phyloP scores from a whole-genome alignment of 495 filamentous ascomycete species.

The Cladorrhinum samala region DNA sequence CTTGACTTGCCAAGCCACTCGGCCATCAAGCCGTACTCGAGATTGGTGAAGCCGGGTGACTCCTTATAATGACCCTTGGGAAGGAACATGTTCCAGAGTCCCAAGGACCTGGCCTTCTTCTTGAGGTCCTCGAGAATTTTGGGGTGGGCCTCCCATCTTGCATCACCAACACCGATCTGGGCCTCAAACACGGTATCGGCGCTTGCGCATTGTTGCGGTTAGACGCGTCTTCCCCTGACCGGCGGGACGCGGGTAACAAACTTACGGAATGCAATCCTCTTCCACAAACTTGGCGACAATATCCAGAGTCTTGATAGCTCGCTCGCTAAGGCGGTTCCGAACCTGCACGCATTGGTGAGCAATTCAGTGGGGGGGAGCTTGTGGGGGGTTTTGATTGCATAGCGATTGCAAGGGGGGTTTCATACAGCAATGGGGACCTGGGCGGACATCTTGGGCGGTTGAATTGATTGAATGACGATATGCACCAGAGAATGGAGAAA shows the following conservation, averaged over 20 bases:
- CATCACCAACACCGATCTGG: conserved; percentile 67
- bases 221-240: conserved; percentile 5
- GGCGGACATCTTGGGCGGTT: conserved; percentile 49
- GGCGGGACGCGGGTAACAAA: conserved; percentile 1
- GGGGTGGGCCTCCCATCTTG: conserved; percentile 73
- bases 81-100: conserved; percentile 97
- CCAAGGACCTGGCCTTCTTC: conserved; percentile 71
- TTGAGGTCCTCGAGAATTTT: conserved; percentile 83
- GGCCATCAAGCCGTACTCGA: conserved; percentile 92
- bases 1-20: conserved; percentile 79
- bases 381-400: not conserved
- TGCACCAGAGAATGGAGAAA: not conserved
- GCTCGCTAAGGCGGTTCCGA: conserved; percentile 63
- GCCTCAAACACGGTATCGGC: conserved; percentile 72
- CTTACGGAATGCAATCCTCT: conserved; percentile 82
- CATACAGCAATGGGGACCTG: conserved; percentile 63
- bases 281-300: conserved; percentile 94
- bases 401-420: conserved; percentile 4
- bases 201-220: conserved; percentile 21
- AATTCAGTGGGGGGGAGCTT: not conserved
- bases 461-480: not conserved
- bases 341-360: conserved; percentile 39
- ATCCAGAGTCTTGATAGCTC: conserved; percentile 60
- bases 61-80: conserved; percentile 91
- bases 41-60: conserved; percentile 82